These are phyloP conservation scores for Hordeum vulgare DNA, from an alignment of 176 grass and related monocot genomes.

Conservation along the genomic window MorexV3_pseudomolecules_assembly NC_058519.1:585934113-585934612, in stretches of 20 bases:
- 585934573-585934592: background rate
- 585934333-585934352: background rate
- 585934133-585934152: background rate
- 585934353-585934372: background rate
- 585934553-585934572: background rate
- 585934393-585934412: background rate
- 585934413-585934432: slow-evolving; percentile 31
- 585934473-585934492: slow-evolving; percentile 37
- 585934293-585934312: slow-evolving; percentile 40
- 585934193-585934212: slow-evolving; percentile 36
- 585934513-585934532: background rate
- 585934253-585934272: slow-evolving; percentile 47
- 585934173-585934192: background rate
- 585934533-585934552: background rate
- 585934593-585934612: background rate
- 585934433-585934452: slow-evolving; percentile 24
- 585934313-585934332: slow-evolving; percentile 31
- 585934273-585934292: slow-evolving; percentile 50
- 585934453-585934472: slow-evolving; percentile 27
- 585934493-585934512: slow-evolving; percentile 22
- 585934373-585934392: background rate
- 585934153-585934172: background rate
- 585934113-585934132: too few species aligned
- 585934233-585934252: slow-evolving; percentile 48
- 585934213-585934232: slow-evolving; percentile 30